Percentiles rank a stretch among this genome's conserved stretches.
phyloP scores from a whole-genome alignment of 2,329 filamentous ascomycete species.

The Venturia nashicola region DNA sequence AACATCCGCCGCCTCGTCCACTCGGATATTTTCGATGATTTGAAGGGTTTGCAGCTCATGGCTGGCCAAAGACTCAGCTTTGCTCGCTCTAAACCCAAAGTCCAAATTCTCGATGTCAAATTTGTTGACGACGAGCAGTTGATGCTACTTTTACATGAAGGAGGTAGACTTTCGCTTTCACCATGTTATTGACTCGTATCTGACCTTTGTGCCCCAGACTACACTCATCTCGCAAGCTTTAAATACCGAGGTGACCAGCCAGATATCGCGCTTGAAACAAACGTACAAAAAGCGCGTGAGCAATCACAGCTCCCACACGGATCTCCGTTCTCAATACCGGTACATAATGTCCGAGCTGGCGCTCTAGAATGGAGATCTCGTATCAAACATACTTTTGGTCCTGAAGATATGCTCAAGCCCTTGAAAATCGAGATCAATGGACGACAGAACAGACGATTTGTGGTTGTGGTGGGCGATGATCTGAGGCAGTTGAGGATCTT shows the following conservation, averaged over 20 bases:
- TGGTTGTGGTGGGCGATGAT: constrained; percentile 43
- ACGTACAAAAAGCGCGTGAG: background rate
- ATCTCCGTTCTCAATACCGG: background rate
- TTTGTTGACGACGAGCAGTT: constrained; percentile 53
- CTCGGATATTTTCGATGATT: constrained; percentile 27
- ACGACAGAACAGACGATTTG: constrained; percentile 37
- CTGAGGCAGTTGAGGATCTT: constrained; percentile 42
- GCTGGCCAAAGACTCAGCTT: constrained; percentile 42
- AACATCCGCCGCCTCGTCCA: constrained; percentile 24
- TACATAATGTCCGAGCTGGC: background rate
- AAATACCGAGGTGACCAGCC: constrained; percentile 11
- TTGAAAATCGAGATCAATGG: constrained; percentile 43
- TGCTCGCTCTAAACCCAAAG: constrained; percentile 15
- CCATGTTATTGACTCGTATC: constrained; percentile 6
- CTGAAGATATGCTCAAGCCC: constrained; percentile 34
- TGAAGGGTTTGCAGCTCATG: constrained; percentile 18
- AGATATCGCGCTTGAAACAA: background rate
- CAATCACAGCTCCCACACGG: background rate
- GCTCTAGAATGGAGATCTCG: background rate
- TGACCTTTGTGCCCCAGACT: constrained; percentile 15
- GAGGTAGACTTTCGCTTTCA: constrained; percentile 16
- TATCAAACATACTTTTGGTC: constrained; percentile 24
- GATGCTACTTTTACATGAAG: constrained; percentile 42
- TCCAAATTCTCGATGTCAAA: constrained; percentile 48
- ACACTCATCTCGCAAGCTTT: constrained; percentile 22